phyloP scores from a whole-genome alignment of 2,329 filamentous ascomycete species.

The Neophaeococcomyces aloes region DNA sequence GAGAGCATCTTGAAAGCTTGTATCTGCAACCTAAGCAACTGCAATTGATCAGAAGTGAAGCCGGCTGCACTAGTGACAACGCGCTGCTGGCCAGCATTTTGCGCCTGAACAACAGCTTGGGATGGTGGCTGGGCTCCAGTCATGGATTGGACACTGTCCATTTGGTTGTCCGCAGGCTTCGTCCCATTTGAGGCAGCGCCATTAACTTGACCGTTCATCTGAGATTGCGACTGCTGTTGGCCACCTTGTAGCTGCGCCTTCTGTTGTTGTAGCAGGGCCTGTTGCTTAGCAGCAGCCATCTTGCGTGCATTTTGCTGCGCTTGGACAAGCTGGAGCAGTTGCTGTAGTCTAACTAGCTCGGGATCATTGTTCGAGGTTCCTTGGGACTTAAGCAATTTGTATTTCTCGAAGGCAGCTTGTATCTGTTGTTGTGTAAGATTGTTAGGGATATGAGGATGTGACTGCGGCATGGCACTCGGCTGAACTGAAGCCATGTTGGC shows the following conservation, averaged over 20 bases:
- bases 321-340: slow-evolving; percentile 63
- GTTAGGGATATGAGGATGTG: slow-evolving; percentile 50
- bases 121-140: slow-evolving; percentile 22
- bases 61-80: slow-evolving; percentile 27
- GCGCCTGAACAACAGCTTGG: slow-evolving; percentile 15
- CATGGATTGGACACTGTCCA: slow-evolving; percentile 22
- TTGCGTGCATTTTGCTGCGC: slow-evolving; percentile 53
- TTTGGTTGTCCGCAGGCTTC: slow-evolving; percentile 11
- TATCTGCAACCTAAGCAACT: slow-evolving; percentile 73
- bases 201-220: slow-evolving; percentile 23
- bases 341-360: slow-evolving; percentile 72
- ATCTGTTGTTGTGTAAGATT: slow-evolving; percentile 67
- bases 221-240: slow-evolving; percentile 29
- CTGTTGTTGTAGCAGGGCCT: slow-evolving; percentile 31
- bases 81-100: slow-evolving; percentile 22
- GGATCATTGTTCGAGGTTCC: slow-evolving; percentile 75
- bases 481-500: slow-evolving; percentile 70
- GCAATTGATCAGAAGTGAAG: slow-evolving; percentile 70
- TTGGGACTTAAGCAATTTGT: slow-evolving; percentile 74
- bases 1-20: slow-evolving; percentile 81
- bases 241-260: slow-evolving; percentile 35
- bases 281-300: slow-evolving; percentile 43
- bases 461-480: slow-evolving; percentile 57
- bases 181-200: slow-evolving; percentile 31
- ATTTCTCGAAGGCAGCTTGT: slow-evolving; percentile 61